Percentiles rank a stretch among this genome's conserved stretches.
Evolutionary conservation across 129 eudicot species (phyloP).

Genomic region (Pittosporum tobira): DNA sequence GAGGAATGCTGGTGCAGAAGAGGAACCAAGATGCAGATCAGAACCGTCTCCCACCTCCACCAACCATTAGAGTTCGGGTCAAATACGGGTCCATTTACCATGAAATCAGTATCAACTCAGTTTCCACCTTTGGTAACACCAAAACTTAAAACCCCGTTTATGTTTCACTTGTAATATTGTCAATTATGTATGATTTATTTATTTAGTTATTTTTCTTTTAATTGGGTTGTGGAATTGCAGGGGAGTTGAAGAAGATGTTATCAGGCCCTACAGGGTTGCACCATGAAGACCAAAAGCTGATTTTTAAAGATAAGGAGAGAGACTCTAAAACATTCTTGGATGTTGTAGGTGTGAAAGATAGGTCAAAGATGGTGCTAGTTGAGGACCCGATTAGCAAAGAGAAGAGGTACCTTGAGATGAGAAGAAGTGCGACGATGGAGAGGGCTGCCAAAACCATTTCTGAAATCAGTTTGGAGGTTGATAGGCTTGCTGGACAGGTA

Average conservation of each 20-base stretch:
- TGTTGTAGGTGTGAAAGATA: conserved; percentile 64
- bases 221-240: conserved; percentile 26
- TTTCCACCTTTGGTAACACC: conserved; percentile 75
- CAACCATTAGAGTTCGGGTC: conserved; percentile 75
- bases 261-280: conserved; percentile 80
- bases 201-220: not conserved
- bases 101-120: conserved; percentile 58
- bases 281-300: conserved; percentile 73
- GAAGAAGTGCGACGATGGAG: conserved; percentile 61
- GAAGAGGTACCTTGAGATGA: conserved; percentile 59
- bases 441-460: conserved; percentile 61
- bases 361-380: conserved; percentile 57
- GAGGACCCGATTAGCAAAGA: conserved; percentile 89
- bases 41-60: conserved; percentile 49
- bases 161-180: too few relatives aligned
- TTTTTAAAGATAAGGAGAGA: conserved; percentile 60
- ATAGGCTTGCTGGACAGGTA: conserved; percentile 79
- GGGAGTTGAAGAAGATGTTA: conserved; percentile 81
- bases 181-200: not conserved
- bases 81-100: conserved; percentile 68
- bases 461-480: conserved; percentile 78
- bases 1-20: conserved; percentile 90
- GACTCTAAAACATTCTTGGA: conserved; percentile 64
- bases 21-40: conserved; percentile 51
- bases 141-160: too few relatives aligned